Conservation (phyloP, 164 flowering plant species). For the Warburgia ugandensis region DNA sequence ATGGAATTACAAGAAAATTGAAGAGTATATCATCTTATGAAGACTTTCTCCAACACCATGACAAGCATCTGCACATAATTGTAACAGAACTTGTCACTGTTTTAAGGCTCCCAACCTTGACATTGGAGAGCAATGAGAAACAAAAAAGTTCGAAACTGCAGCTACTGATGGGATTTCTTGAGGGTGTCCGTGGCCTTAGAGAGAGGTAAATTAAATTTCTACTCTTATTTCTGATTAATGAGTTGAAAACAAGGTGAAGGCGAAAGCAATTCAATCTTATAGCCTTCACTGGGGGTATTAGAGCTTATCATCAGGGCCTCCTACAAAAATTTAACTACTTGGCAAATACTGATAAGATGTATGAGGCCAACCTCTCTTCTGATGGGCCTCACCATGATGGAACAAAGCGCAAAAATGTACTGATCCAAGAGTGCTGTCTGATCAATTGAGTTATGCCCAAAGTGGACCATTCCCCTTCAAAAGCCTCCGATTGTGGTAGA, state of each 20-base stretch:
- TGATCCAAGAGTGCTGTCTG: not conserved
- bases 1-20: conserved; percentile 14
- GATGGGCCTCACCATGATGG: not conserved
- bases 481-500: no score
- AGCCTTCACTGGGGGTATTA: no score
- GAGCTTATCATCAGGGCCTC: not conserved
- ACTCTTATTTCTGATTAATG: not conserved
- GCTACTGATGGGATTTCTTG: conserved; percentile 41
- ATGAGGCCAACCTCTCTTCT: not conserved
- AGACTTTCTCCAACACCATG: conserved; percentile 49
- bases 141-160: conserved; percentile 39
- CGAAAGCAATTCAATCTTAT: no score
- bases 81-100: conserved; percentile 50
- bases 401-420: not conserved
- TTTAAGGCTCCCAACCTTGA: conserved; percentile 37
- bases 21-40: conserved; percentile 40
- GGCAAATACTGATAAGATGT: not conserved
- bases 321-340: not conserved
- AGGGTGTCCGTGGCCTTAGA: conserved; percentile 38
- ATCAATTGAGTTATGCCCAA: no score
- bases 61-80: conserved; percentile 44
- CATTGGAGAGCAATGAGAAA: conserved; percentile 36
- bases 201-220: conserved; percentile 32
- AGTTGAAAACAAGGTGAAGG: not conserved
- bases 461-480: no score